These are phyloP conservation scores for Pythium phragmiticola DNA, from an alignment of 352 stramenopile species.

Conservation along the genomic window DNA sequence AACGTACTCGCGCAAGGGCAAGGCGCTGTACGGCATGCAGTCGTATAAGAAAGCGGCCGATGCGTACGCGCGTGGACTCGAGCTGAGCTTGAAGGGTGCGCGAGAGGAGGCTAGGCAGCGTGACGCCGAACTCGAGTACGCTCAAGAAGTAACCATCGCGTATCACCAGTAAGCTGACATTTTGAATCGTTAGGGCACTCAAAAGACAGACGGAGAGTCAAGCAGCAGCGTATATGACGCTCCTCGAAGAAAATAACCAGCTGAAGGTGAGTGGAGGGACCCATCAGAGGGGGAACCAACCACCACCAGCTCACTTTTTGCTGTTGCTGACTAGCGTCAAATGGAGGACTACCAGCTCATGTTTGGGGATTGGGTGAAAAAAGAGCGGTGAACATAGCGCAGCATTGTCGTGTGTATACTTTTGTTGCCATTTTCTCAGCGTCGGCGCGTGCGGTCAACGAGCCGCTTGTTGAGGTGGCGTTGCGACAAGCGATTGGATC, in stretches of 20 bases:
- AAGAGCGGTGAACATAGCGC: conserved; percentile 47
- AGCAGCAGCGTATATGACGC: conserved; percentile 63
- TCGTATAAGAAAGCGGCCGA: conserved; percentile 69
- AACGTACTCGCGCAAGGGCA: conserved; percentile 71
- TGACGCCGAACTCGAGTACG: conserved; percentile 72
- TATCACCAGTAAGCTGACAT: background rate
- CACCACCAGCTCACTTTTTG: background rate
- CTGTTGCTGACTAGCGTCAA: conserved; percentile 37
- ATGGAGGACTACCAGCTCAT: conserved; percentile 77
- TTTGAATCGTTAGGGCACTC: conserved; percentile 42
- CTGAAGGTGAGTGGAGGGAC: conserved; percentile 49
- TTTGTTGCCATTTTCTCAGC: background rate
- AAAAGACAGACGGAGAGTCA: conserved; percentile 69
- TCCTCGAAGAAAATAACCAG: conserved; percentile 74
- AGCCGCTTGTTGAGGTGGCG: conserved; percentile 18
- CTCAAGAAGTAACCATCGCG: background rate
- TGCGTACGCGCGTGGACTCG: conserved; percentile 68
- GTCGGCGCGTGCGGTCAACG: background rate
- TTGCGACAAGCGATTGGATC: conserved; percentile 6
- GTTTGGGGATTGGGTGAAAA: conserved; percentile 85
- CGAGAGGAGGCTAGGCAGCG: conserved; percentile 62
- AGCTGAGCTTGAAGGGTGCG: conserved; percentile 69
- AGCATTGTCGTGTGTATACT: background rate
- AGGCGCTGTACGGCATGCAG: conserved; percentile 67
- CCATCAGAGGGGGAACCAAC: background rate